Conservation (phyloP, 768 basidiomycete genomes). For the Boletellus sp. region DNA sequence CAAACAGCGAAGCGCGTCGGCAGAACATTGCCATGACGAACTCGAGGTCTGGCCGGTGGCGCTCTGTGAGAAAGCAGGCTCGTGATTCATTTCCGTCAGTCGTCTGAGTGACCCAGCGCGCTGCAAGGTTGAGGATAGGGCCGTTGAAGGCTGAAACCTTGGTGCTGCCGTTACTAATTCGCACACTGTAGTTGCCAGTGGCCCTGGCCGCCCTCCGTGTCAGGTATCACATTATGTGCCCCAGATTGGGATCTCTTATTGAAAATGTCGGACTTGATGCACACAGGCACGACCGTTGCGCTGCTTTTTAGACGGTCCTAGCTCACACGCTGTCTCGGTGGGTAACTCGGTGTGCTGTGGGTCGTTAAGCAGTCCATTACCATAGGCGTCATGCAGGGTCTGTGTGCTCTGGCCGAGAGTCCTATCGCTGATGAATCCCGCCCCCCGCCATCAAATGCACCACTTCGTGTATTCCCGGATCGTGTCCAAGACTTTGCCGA, state of each 20-base stretch:
- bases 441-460: too few species aligned
- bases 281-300: neutral
- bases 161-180: slow-evolving; percentile 10
- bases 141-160: slow-evolving; percentile 6
- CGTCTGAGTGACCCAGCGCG: too few species aligned
- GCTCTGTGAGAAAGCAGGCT: slow-evolving; percentile 1
- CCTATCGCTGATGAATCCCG: too few species aligned
- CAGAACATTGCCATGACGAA: neutral
- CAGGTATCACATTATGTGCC: neutral
- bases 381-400: too few species aligned
- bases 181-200: neutral
- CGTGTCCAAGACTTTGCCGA: neutral
- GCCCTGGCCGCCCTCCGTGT: neutral
- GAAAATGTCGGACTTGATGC: neutral
- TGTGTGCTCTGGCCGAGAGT: too few species aligned
- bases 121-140: too few species aligned
- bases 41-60: neutral
- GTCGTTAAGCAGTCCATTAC: too few species aligned
- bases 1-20: neutral
- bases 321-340: too few species aligned
- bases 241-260: neutral
- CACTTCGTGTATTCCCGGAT: too few species aligned
- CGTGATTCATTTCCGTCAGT: neutral
- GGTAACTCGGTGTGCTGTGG: too few species aligned
- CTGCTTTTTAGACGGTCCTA: neutral